Conservation (phyloP, 495 filamentous ascomycete genomes). For the Paragyromitra xinjiangensis region DNA sequence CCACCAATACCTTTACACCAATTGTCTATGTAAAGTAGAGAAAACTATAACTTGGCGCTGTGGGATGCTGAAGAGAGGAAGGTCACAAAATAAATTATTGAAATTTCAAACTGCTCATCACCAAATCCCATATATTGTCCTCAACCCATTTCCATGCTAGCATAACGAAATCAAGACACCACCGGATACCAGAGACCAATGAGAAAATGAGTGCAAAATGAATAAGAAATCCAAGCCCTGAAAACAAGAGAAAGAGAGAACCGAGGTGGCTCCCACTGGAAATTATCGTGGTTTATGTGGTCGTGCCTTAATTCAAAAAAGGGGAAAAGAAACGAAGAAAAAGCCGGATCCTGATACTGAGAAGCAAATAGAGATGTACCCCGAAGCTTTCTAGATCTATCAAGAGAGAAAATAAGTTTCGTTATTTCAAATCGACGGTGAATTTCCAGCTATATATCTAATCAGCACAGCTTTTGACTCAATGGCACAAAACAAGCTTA, state of each 20-base stretch:
- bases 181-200: conserved; percentile 49
- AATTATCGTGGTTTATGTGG: conserved; percentile 40
- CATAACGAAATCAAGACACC: conserved; percentile 50
- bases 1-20: background rate
- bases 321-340: conserved; percentile 6
- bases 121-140: conserved; percentile 49
- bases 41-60: background rate
- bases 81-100: conserved; percentile 17
- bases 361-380: conserved; percentile 14
- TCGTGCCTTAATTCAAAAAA: conserved; percentile 22
- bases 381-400: conserved; percentile 42
- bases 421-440: conserved; percentile 55
- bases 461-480: conserved; percentile 25
- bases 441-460: conserved; percentile 54
- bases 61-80: background rate
- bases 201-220: conserved; percentile 29
- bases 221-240: conserved; percentile 37
- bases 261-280: conserved; percentile 31
- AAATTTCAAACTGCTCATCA: conserved; percentile 37
- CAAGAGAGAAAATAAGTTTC: conserved; percentile 41
- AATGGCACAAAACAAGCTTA: conserved; percentile 35
- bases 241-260: conserved; percentile 32
- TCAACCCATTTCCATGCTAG: conserved; percentile 50
- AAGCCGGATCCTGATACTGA: conserved; percentile 15
- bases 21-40: background rate